Base-by-base conservation (phyloP, 1,284 basidiomycete genomes). In the Tilletiaria anomala region DNA sequence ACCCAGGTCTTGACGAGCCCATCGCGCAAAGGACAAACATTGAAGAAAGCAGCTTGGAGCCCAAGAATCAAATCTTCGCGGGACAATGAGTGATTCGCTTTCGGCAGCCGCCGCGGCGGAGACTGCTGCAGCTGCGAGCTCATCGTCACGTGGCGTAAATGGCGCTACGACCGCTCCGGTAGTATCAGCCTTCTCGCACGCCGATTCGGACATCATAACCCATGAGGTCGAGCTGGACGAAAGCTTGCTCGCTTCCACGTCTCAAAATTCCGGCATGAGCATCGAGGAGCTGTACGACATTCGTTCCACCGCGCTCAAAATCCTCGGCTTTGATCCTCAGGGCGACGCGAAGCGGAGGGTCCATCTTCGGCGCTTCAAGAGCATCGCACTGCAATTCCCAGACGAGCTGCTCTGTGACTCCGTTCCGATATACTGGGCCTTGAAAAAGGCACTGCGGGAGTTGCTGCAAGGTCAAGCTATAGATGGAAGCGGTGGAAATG, bases 391-490 rank as follows among this genome's bases (percentile, higher is more conserved):
- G 8, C 91, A 97, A 67, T 96, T 97, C 54, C 89, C 93, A 0
- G 91, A 99, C 64, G 85, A 93, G 67, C 76, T 93, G 6, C 70
- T 99, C 4, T 76, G 78, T 16, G 80, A 85, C 49, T 86, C 87
- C 0, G 86, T 94, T 2, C 79, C 80, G 1, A 79, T 96, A n/a
- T 93, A 80, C 61, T 75, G 76, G 33, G 69, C 71, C 2, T 73
- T 97, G 21, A 82, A 80, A 60, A 61, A 41, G 20, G 33, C 29
- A 24, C 23, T 41, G 61, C 3, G 65, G 65, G 40, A 69, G 83
- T 15, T 72, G 73, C 5, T 37, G 10, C 6, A 6, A 12, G 24
- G 24, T 26, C 16, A n/a, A 18, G 16, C 4, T 6, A 14, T 33
- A 35, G 22, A 50, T 48, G 6, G 65, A 53, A 6, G 66, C 62